phyloP scores from a whole-genome alignment of 1,284 basidiomycete genomes.

The Malassezia brasiliensis region DNA sequence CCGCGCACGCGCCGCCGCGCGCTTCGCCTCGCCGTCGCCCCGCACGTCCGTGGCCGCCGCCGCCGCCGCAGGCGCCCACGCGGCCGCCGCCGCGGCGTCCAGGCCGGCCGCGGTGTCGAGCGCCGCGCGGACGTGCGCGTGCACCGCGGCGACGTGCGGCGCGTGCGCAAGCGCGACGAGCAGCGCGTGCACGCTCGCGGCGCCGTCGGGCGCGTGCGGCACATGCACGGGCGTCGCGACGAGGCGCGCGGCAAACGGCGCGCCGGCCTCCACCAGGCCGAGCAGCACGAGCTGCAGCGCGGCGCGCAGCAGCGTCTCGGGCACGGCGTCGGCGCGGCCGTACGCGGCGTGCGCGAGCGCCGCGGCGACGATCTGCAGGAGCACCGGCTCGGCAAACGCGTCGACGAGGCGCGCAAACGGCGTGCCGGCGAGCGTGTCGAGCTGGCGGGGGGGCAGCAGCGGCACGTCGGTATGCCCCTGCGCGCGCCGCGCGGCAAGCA shows the following conservation, averaged over 20 bases:
- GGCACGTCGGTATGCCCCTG: constrained; percentile 52
- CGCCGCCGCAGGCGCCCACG: constrained; percentile 14
- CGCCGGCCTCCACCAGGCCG: constrained; percentile 29
- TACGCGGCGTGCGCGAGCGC: constrained; percentile 24
- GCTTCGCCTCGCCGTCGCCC: constrained; percentile 29
- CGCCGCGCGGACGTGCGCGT: constrained; percentile 31
- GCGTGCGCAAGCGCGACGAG: constrained; percentile 29
- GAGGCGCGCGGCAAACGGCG: constrained; percentile 20
- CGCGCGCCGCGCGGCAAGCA: constrained; percentile 62
- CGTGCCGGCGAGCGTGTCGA: constrained; percentile 23
- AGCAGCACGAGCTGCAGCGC: constrained; percentile 57
- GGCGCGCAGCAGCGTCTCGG: constrained; percentile 78
- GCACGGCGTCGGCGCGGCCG: constrained; percentile 21
- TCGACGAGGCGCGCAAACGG: constrained; percentile 24
- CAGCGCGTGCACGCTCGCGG: constrained; percentile 10
- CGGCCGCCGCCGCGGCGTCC: constrained; percentile 10
- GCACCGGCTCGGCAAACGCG: constrained; percentile 19
- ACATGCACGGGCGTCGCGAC: background rate
- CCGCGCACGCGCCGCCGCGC: constrained; percentile 37
- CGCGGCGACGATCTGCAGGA: constrained; percentile 28
- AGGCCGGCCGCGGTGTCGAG: constrained; percentile 23
- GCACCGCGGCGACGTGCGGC: constrained; percentile 26
- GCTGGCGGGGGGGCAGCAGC: constrained; percentile 16
- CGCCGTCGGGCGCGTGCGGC: background rate
- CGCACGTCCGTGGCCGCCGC: background rate